These are phyloP conservation scores for Tetrapyrgos nigripes DNA, from an alignment of 1,284 basidiomycete species.

Conservation along the genomic window DNA sequence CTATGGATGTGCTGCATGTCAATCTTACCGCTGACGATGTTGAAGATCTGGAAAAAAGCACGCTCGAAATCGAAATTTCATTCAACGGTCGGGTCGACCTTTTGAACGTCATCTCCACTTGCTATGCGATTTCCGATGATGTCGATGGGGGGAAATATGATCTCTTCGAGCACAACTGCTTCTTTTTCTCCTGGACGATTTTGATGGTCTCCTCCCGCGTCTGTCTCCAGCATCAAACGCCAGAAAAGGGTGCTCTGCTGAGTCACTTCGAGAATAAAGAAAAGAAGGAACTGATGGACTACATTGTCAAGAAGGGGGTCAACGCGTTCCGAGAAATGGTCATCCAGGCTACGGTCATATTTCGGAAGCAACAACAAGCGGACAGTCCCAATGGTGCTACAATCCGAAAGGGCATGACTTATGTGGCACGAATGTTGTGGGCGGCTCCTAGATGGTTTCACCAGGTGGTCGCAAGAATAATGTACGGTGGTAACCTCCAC, in stretches of 20 bases:
- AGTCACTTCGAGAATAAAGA: background rate
- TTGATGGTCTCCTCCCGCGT: slow-evolving; percentile 1
- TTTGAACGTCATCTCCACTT: background rate
- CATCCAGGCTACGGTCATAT: background rate
- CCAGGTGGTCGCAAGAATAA: no score
- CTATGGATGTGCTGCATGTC: no score
- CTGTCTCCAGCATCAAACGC: background rate
- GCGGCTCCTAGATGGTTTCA: background rate
- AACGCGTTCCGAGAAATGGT: background rate
- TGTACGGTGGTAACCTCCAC: background rate
- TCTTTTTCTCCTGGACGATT: slow-evolving; percentile 11
- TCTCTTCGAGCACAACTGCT: slow-evolving; percentile 3
- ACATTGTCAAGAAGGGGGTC: background rate
- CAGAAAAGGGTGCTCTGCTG: no score
- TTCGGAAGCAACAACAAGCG: background rate
- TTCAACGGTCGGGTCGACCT: background rate
- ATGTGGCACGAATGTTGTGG: background rate
- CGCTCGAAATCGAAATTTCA: background rate
- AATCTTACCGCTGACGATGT: no score
- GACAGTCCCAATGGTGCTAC: background rate
- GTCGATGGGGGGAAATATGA: background rate
- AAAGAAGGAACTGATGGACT: background rate
- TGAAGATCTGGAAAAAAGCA: no score
- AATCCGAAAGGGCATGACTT: background rate
- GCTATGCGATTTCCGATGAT: slow-evolving; percentile 1